A percentile compares a stretch with the other conserved stretches of the same genome.
Conservation (phyloP, 352 stramenopile genomes). For the Phytophthora chlamydospora region DNA sequence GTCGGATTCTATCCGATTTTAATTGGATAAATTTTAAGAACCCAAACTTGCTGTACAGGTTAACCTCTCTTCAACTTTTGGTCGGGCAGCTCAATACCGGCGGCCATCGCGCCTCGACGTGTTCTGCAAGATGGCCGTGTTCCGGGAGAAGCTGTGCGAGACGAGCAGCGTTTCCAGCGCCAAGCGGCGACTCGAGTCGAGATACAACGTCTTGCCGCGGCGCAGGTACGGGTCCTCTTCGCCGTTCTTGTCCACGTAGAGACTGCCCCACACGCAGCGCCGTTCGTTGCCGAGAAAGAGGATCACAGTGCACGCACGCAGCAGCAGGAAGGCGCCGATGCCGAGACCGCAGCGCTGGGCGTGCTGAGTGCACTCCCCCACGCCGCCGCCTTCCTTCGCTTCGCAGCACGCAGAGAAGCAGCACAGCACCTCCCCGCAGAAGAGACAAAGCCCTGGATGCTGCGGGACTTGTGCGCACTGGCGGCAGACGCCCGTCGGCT, state of each 20-base stretch:
- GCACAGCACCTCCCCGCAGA: slow-evolving; percentile 78
- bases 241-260: slow-evolving; percentile 88
- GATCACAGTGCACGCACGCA: slow-evolving; percentile 83
- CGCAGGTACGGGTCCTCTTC: slow-evolving; percentile 86
- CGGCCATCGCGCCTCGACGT: slow-evolving; percentile 76
- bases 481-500: slow-evolving; percentile 54
- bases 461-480: slow-evolving; percentile 67
- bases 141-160: slow-evolving; percentile 75
- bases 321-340: slow-evolving; percentile 65
- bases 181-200: slow-evolving; percentile 57
- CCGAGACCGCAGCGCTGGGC: slow-evolving; percentile 69
- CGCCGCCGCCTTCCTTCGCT: slow-evolving; percentile 44
- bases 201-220: slow-evolving; percentile 75
- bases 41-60: too few species aligned
- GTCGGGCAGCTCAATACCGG: slow-evolving; percentile 56
- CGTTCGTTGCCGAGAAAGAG: slow-evolving; percentile 84
- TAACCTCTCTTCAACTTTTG: slow-evolving; percentile 9
- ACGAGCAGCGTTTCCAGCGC: slow-evolving; percentile 77
- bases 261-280: slow-evolving; percentile 80
- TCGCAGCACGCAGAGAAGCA: slow-evolving; percentile 82
- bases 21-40: too few species aligned
- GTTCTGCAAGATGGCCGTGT: slow-evolving; percentile 81
- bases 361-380: slow-evolving; percentile 83
- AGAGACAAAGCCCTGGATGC: slow-evolving; percentile 77
- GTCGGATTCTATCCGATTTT: too few species aligned